Evolutionary conservation across 108 stramenopile species (phyloP).

Genomic region (Cyclotella choctawhatcheeana): DNA sequence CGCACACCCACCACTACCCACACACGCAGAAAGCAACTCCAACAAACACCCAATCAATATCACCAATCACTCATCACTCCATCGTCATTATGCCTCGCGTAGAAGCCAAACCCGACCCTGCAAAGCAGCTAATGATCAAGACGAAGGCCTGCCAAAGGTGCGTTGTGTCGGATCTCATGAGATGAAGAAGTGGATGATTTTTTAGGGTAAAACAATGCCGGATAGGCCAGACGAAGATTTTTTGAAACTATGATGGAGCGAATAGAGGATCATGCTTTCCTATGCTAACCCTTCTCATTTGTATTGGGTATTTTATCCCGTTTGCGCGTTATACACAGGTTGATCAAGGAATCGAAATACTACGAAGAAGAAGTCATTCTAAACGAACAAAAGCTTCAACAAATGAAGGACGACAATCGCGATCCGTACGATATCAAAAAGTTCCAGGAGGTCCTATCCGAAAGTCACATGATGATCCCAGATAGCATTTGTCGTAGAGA

Average conservation of each 20-base stretch:
- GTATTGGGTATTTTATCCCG: not conserved
- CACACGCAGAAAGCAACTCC: too few species aligned
- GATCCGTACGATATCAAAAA: constrained; percentile 88
- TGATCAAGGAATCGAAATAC: constrained; percentile 75
- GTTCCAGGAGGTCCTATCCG: constrained; percentile 79
- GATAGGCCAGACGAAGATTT: too few species aligned
- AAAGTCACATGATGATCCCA: constrained; percentile 89
- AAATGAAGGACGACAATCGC: constrained; percentile 68
- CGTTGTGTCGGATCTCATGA: constrained; percentile 2
- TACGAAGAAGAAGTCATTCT: constrained; percentile 76
- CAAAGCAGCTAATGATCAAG: constrained; percentile 88
- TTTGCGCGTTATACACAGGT: constrained; percentile 24
- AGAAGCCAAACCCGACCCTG: constrained; percentile 52
- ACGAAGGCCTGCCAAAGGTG: constrained; percentile 86
- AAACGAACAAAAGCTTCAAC: constrained; percentile 69
- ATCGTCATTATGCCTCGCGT: constrained; percentile 36
- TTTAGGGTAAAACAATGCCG: too few species aligned
- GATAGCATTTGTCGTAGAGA: constrained; percentile 68
- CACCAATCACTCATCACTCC: not conserved
- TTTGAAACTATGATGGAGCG: too few species aligned
- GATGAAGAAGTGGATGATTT: not conserved
- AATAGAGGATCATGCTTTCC: not conserved
- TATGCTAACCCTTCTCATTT: not conserved
- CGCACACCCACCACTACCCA: too few species aligned
- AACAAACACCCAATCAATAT: too few species aligned